Conservation (phyloP, 176 grass and related monocot species). For the Miscanthus lutarioriparius region DNA sequence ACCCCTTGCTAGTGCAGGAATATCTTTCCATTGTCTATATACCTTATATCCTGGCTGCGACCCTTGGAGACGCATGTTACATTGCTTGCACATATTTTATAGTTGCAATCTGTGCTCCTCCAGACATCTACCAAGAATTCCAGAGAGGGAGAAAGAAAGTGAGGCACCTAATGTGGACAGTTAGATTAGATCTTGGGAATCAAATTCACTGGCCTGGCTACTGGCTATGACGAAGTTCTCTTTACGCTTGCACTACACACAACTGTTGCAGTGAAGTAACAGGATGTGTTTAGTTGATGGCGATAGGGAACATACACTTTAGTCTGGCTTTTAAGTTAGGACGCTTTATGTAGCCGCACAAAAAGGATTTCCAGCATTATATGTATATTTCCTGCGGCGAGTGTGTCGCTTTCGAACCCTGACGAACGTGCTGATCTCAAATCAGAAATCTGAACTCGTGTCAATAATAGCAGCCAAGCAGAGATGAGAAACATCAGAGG, state of each 20-base stretch:
- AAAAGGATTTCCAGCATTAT: neutral
- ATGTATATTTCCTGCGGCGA: neutral
- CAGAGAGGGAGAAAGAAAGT: neutral
- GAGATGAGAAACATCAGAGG: neutral
- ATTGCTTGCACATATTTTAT: neutral
- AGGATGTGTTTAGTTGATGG: neutral
- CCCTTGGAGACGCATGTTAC: neutral
- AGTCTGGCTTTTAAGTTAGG: neutral
- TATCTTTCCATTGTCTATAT: constrained; percentile 1
- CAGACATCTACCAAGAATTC: neutral
- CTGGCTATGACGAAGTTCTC: no score
- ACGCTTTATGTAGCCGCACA: neutral
- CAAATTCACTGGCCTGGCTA: neutral
- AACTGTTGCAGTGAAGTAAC: neutral
- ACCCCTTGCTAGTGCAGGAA: constrained; percentile 20
- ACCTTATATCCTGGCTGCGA: neutral
- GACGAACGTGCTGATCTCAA: constrained; percentile 20
- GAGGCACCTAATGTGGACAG: neutral
- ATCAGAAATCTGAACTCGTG: constrained; percentile 9
- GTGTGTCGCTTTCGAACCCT: neutral
- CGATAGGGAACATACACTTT: neutral
- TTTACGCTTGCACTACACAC: neutral
- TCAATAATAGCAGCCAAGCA: neutral
- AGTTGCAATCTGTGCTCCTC: constrained; percentile 25
- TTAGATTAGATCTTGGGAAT: neutral